Evolutionary conservation across 2,329 filamentous ascomycete species (phyloP).

Genomic region (Aspergillus piperis): DNA sequence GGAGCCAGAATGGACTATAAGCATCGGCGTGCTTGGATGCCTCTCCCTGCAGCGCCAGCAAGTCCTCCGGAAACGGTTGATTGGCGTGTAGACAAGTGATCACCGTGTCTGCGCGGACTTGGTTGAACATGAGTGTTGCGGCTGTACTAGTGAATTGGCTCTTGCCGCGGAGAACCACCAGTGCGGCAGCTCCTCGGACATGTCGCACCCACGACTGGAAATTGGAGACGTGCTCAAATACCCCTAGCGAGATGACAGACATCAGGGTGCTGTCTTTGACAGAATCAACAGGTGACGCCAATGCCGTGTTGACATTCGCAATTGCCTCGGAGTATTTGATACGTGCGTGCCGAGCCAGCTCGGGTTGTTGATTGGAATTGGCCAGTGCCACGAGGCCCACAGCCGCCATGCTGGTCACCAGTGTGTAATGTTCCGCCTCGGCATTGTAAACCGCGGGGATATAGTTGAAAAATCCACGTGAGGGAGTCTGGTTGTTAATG

Average conservation of each 20-base stretch:
- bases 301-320: constrained; percentile 21
- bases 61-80: constrained; percentile 20
- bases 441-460: constrained; percentile 19
- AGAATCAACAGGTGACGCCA: constrained; percentile 25
- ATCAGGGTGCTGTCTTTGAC: constrained; percentile 30
- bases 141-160: constrained; percentile 21
- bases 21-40: constrained; percentile 18
- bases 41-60: constrained; percentile 23
- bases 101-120: constrained; percentile 27
- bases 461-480: constrained; percentile 28
- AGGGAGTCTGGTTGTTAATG: constrained; percentile 14
- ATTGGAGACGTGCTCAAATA: constrained; percentile 30
- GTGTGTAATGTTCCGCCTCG: constrained; percentile 21
- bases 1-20: constrained; percentile 17
- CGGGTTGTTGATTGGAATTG: constrained; percentile 23
- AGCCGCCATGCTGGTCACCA: constrained; percentile 29
- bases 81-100: constrained; percentile 19
- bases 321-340: constrained; percentile 30
- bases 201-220: constrained; percentile 27
- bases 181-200: constrained; percentile 27
- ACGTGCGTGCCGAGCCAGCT: constrained; percentile 22
- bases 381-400: constrained; percentile 30
- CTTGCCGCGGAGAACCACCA: constrained; percentile 27
- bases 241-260: constrained; percentile 30
- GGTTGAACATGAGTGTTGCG: constrained; percentile 27